Evolutionary conservation across 2,329 filamentous ascomycete genomes (phyloP).

Genomic region (Golovinomyces cichoracearum): DNA sequence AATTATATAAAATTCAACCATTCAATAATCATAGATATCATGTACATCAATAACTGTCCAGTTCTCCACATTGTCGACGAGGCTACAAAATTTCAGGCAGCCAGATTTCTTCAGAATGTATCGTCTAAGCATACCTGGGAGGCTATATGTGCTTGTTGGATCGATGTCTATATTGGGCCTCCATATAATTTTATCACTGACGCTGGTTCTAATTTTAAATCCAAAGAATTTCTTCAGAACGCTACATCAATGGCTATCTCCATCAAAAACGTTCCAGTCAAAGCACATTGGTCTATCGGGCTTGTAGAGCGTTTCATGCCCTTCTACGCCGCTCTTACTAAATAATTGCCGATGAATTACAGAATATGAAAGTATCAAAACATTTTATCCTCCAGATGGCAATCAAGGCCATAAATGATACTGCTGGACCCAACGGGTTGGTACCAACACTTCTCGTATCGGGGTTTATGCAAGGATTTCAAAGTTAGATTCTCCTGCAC

Average conservation of each 20-base stretch:
- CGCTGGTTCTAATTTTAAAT: not conserved
- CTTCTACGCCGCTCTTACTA: not conserved
- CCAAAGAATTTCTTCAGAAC: not conserved
- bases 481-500: not conserved
- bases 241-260: not conserved
- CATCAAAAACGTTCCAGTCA: not conserved
- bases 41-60: not conserved
- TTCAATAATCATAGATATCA: not conserved
- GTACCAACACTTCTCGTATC: not conserved
- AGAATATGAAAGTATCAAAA: too few species aligned
- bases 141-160: not conserved
- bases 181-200: not conserved
- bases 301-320: not conserved
- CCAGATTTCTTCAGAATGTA: not conserved
- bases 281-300: not conserved
- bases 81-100: not conserved
- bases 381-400: constrained; percentile 2
- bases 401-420: constrained; percentile 1
- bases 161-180: not conserved
- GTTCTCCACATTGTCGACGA: not conserved
- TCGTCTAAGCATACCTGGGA: not conserved
- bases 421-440: not conserved
- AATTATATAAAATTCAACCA: not conserved
- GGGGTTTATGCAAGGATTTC: not conserved
- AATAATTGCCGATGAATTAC: not conserved